Base-by-base conservation (phyloP, 768 basidiomycete species). In the Boletus tylopilopsis region DNA sequence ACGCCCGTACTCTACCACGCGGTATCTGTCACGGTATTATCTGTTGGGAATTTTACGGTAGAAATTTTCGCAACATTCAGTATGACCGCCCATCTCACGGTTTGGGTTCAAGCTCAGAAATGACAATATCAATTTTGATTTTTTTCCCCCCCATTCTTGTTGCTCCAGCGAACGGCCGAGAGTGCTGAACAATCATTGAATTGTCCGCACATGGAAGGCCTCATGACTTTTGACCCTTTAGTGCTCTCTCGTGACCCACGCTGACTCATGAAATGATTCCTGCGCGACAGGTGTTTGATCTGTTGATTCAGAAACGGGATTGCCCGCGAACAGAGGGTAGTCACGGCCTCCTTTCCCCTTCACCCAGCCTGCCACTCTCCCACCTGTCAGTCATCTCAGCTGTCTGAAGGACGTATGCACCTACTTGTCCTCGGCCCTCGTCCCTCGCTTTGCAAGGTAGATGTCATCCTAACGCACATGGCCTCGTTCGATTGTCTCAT, bases 71-170 rank as follows among this genome's bases (percentile, higher is more conserved):
- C 32, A 34, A 36, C 24, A 12, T 30, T 29, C 41, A 29, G 29
- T 12, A 35, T 45, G 49, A 36, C 49, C 34, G 47, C 49, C 48
- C 40, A 49, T 48, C 36, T 57, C 50, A 48, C 51, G 49, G 42
- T 51, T 36, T 56, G 41, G 45, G 35, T 55, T 45, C 50, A 35
- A 51, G 57, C 46, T 43, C 54, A 48, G 51, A 54, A 43, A 51
- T 48, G 18, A 49, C 29, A 46, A 46, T 42, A 22, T 27, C 27
- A 35, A 24, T 35, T 33, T 24, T 15, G 18, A 19, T 30, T 21
- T 37, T 29, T 16, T 46, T 29, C 8, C 21, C 12, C 38, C 23
- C 35, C n/a, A n/a, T n/a, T 35, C 35, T 29, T 21, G 18, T 51
- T n/a, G 2, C 18, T 39, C 39, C n/a, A 23, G 55, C 40, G 30